Percentiles rank a stretch among this genome's conserved stretches.
These are phyloP conservation scores for Clitocybe nebularis DNA, from an alignment of 1,284 basidiomycete genomes.

Conservation along the genomic window DNA sequence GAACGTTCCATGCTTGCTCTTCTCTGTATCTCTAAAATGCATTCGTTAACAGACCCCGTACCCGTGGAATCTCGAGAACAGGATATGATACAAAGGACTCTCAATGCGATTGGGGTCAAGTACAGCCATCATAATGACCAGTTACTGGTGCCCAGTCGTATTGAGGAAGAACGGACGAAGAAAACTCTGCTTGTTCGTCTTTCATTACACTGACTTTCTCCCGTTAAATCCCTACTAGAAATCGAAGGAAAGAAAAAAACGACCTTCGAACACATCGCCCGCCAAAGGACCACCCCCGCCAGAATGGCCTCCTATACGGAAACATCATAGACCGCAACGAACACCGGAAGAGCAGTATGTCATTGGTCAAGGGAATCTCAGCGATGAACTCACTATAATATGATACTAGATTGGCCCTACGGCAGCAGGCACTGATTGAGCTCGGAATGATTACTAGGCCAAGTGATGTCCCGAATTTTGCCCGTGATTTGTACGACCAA, in stretches of 20 bases:
- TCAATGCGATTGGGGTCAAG: slow-evolving; percentile 56
- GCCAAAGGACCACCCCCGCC: slow-evolving; percentile 30
- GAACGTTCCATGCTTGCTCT: no score
- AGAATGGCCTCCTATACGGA: slow-evolving; percentile 63
- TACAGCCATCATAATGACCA: slow-evolving; percentile 73
- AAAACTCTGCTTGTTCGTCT: slow-evolving; percentile 45
- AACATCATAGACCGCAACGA: slow-evolving; percentile 48
- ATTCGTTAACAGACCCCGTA: slow-evolving; percentile 27
- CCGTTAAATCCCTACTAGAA: no score
- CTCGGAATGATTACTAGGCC: slow-evolving; percentile 51
- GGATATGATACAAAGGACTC: slow-evolving; percentile 49
- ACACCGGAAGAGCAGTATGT: slow-evolving; percentile 51
- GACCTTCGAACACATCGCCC: slow-evolving; percentile 13
- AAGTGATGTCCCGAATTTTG: slow-evolving; percentile 51
- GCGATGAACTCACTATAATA: slow-evolving; percentile 11
- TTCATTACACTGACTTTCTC: no score
- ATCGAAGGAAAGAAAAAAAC: no score
- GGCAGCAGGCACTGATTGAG: slow-evolving; percentile 57
- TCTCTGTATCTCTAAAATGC: slow-evolving; percentile 7
- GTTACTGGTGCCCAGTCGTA: slow-evolving; percentile 60
- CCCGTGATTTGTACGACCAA: slow-evolving; percentile 55
- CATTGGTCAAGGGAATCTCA: neutral
- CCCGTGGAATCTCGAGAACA: slow-evolving; percentile 26
- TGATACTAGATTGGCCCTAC: slow-evolving; percentile 40
- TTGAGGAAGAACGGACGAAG: slow-evolving; percentile 60